Evolutionary conservation across 257 asterid species (phyloP), one percentile per base, ranked within the genome.

Genomic region (Lantana camara): DNA sequence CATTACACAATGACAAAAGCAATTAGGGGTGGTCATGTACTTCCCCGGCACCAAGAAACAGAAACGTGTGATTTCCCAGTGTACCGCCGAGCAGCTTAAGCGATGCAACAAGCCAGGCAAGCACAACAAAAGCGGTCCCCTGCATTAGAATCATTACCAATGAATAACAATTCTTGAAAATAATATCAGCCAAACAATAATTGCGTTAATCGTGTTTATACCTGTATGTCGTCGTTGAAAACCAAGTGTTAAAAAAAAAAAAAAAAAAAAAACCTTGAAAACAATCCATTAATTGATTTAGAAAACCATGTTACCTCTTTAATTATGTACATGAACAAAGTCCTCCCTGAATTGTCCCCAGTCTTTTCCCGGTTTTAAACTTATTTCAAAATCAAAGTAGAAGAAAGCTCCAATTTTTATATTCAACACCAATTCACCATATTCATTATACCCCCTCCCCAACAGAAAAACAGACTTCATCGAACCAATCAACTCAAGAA

Each of bases 41-140:
- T 81, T 93, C 98, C 78, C 98, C 98, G 59, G 98, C 98, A 70
- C 98, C 98, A 40, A 93, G 90, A 71, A 93, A 89, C 89, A 93
- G 82, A 80, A 93, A 93, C 3, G 85, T 93, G 74, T 89, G 98
- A 75, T 90, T 96, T 44, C 71, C 82, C 82, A 93, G 82, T 61
- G 88, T 73, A 27, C 97, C 96, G 13, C 98, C 98, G 44, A 90
- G 88, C 51, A 93, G 78, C 73, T 80, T 84, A 34, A 87, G 97
- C 4, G 97, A 85, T 17, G 98, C 96, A 70, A 90, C 85, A 37
- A 93, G 94, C 51, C 98, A 96, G 0, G 95, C 74, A 75, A 93
- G 98, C 41, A 93, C 96, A 44, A 93, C 97, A 40, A 97, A 64
- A 50, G 96, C 96, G 35, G 98, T 93, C 51, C 98, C 98, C 97